Base-by-base conservation (phyloP, 768 basidiomycete species). In the Auriculariales sp. region DNA sequence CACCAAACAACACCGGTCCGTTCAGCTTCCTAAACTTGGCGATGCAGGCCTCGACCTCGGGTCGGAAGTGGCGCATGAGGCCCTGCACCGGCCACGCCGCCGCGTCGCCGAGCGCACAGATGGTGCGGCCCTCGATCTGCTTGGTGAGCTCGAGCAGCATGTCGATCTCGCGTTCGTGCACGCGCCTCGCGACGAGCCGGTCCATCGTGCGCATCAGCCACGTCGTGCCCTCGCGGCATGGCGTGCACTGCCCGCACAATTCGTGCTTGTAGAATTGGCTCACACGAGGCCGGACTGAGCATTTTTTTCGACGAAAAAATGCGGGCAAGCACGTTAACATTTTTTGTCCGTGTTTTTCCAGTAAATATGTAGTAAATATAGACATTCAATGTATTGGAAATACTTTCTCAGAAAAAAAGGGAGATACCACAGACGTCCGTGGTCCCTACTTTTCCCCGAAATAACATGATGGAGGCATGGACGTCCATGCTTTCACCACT, bases 181-280 rank as follows among this genome's bases (percentile, higher is more conserved):
- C 88, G 10, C 93, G 77, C 2, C 94, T 94, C 60, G 88, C 85
- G 15, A 86, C 89, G 72, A 99, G 79, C 44, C 94, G 82, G 63
- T 90, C 77, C 94, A 99, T 99, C 91, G 98, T 97, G 67, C 97
- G 94, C 79, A 85, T 89, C 87, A 99, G 90, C 94, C 94, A 98
- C 0, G 91, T 95, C 2, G 94, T 98, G 31, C 92, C 91, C 60
- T 92, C 87, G 54, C 89, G 70, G 64, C 91, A 94, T 3, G 92
- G 91, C 10, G 91, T 93, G 59, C 93, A 97, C 62, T 98, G 94
- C 12, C 94, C 93, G 58, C 93, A 98, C 1, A 90, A 94, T 62
- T 98, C 94, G 68, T 97, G 94, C 66, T 95, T 94, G 73, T 97
- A 97, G 71, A 98, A 97, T 75, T 86, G 53, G n/a, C n/a, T n/a